Conservation (phyloP, 1,139 yeast species). For the Yamadazyma epiphylla region DNA sequence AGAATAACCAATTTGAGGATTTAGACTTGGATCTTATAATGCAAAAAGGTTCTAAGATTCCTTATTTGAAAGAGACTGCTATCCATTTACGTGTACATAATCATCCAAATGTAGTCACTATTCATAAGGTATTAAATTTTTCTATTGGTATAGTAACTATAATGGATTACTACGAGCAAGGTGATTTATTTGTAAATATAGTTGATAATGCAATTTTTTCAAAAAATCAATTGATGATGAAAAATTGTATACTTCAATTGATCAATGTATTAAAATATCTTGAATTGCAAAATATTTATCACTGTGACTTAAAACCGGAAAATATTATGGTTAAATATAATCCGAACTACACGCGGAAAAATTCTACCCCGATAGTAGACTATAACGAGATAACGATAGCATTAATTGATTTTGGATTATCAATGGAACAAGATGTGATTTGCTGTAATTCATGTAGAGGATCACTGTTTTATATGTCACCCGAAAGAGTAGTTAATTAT, state of each 20-base stretch:
- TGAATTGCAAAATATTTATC: conserved; percentile 64
- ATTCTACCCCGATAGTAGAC: conserved; percentile 25
- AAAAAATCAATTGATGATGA: conserved; percentile 50
- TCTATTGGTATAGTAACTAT: conserved; percentile 54
- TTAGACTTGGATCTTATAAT: conserved; percentile 43
- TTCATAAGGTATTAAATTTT: conserved; percentile 63
- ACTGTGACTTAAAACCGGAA: conserved; percentile 92
- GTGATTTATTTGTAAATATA: conserved; percentile 81
- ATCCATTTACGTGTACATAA: conserved; percentile 70
- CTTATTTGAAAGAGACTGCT: conserved; percentile 62
- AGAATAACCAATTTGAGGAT: conserved; percentile 15
- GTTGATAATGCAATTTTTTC: conserved; percentile 61
- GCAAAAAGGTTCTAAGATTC: conserved; percentile 38
- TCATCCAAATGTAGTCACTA: conserved; percentile 75
- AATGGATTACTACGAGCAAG: conserved; percentile 81
- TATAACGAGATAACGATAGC: conserved; percentile 57
- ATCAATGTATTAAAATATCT: conserved; percentile 71
- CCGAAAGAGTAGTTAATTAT: conserved; percentile 66
- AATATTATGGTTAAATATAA: conserved; percentile 59
- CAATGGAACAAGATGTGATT: conserved; percentile 56
- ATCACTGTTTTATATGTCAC: conserved; percentile 89
- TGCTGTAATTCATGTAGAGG: conserved; percentile 81
- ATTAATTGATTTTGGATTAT: conserved; percentile 84
- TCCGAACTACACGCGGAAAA: conserved; percentile 20
- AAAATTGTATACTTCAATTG: conserved; percentile 70